These are phyloP conservation scores for Iris pallida DNA, from an alignment of 116 monocot species.

Conservation along the genomic window DNA sequence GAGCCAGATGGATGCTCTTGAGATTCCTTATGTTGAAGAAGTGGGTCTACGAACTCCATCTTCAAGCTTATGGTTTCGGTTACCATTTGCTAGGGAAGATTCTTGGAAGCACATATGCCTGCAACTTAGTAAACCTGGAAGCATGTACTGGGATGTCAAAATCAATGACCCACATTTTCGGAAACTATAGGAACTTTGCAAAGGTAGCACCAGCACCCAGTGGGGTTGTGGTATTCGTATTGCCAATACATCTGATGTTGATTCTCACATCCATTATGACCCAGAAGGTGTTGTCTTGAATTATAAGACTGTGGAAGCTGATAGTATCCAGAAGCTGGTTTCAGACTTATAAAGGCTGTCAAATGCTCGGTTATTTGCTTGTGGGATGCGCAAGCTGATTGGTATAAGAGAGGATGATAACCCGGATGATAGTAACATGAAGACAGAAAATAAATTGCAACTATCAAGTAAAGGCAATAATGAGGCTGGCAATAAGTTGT, in stretches of 20 bases:
- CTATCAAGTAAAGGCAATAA: conserved; percentile 22
- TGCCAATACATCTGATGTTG: conserved; percentile 95
- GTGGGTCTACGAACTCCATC: conserved; percentile 59
- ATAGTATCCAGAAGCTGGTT: conserved; percentile 79
- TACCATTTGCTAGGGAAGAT: conserved; percentile 78
- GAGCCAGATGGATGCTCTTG: conserved; percentile 95
- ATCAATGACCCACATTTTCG: conserved; percentile 84
- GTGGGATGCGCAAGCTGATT: conserved; percentile 86
- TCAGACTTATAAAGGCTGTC: conserved; percentile 81
- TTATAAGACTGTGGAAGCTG: conserved; percentile 73
- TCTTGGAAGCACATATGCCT: conserved; percentile 87
- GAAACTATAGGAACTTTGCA: conserved; percentile 86
- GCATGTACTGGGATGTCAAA: conserved; percentile 96
- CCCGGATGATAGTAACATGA: conserved; percentile 39
- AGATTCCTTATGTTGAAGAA: conserved; percentile 98
- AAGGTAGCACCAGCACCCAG: conserved; percentile 53
- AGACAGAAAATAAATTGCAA: conserved; percentile 33
- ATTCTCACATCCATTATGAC: conserved; percentile 90
- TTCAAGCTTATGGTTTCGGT: conserved; percentile 79
- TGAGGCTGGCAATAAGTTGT: conserved; percentile 55
- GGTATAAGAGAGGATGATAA: conserved; percentile 55
- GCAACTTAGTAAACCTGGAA: conserved; percentile 87
- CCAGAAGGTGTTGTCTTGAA: conserved; percentile 72
- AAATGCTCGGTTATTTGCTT: conserved; percentile 82
- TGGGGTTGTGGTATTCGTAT: conserved; percentile 85